Base-by-base conservation (phyloP, 2,329 filamentous ascomycete genomes). In the Apiospora pterosperma region DNA sequence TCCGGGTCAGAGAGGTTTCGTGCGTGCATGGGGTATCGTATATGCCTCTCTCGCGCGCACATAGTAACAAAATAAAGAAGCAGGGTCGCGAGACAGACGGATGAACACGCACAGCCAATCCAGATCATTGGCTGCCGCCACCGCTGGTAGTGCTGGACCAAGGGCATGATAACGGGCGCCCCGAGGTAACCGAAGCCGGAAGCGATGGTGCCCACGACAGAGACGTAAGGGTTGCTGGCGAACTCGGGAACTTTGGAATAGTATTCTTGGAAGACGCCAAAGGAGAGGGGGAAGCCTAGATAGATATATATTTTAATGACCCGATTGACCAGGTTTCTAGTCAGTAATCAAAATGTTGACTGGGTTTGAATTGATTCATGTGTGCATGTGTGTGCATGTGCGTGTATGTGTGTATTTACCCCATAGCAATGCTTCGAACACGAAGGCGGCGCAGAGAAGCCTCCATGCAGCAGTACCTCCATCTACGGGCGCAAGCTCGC, bases 111-210 rank as follows among this genome's bases (percentile, higher is more conserved):
- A 66, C 75, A 81, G 16, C 76, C 79, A 14, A 76, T 59, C 67
- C 71, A 77, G 5, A 82, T 77, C 69, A 78, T 75, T 0, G 74
- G 71, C 2, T 67, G 67, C 52, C 76, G 75, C 64, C 75, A 77
- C 14, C 71, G 69, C 16, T 71, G 70, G 41, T 71, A 77, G 1
- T 77, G 75, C 64, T 75, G 73, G 0, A 76, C 71, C 6, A 80
- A 55, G 4, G 74, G 69, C 6, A 74, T 74, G 23, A 73, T 68
- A 12, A 78, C 36, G 0, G 78, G 78, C 16, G 76, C 74, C 1
- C 76, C 76, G 1, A 79, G 69, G 62, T 75, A 79, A 3, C 66
- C 69, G 3, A 77, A 55, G 12, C 76, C 75, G 2, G 72, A 70
- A 0, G 74, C 70, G 23, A 75, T 66, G 31, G 73, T 74, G 12